Evolutionary conservation across 78 protist species (phyloP), one percentile per base, ranked within the genome.

Genomic region (Cavenderia fasciculata): DNA sequence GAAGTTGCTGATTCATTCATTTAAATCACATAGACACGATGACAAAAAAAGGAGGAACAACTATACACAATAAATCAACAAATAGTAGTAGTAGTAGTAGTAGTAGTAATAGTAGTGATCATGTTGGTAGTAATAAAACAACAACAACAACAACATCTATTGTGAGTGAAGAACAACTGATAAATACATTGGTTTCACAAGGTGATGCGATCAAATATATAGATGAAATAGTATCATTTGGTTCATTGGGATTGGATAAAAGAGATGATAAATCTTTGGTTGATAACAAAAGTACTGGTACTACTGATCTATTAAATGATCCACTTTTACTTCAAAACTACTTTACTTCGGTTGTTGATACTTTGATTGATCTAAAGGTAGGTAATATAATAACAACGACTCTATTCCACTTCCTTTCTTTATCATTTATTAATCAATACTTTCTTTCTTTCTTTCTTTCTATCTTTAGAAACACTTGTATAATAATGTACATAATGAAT

Each of bases 351-450:
- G 34, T 70, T 10, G 71, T 79, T 54, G 34, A 72, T 51, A 21
- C 51, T 19, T 54, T 79, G 33, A 54, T 79, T 31, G 88, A 79
- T 66, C 41, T 70, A 63, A 79, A 79, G 27, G 86, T 76, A 76
- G 19, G 1, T 57, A 8, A 3, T 51, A 44, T 11, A 44, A 10
- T 11, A 10, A 44, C 21, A 10, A 44, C 21, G 10, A 10, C 6
- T 44, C 49, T 11, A 11, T 44, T 11, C 10, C 49, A 44, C 10
- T 44, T 11, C 21, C 6, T 44, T 44, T 44, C 49, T 44, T 44
- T 44, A n/a, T n/a, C n/a, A n/a, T n/a, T 44, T 11, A 44, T 44
- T 44, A 44, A 44, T 44, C 10, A 6, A 44, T 11, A 44, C 10
- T 44, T 44, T 44, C 6, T 44, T 44, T 44, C 6, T 44, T 11